Conservation (phyloP, 2,329 filamentous ascomycete genomes). For the Aspergillus ruber region DNA sequence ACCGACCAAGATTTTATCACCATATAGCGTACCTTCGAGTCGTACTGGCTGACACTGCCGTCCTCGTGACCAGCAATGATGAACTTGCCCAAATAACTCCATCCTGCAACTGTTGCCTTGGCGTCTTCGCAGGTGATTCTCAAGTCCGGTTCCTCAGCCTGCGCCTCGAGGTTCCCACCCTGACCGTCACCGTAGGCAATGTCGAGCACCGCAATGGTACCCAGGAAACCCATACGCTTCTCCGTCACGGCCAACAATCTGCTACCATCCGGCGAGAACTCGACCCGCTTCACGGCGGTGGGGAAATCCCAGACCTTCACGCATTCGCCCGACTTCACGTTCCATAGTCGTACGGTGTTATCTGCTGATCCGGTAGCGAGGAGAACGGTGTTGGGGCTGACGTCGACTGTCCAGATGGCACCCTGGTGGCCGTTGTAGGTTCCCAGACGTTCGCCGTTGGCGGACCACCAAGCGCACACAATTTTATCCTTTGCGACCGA, state of each 20-base stretch:
- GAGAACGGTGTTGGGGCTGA: slow-evolving; percentile 84
- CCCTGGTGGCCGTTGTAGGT: slow-evolving; percentile 96
- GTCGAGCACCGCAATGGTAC: slow-evolving; percentile 88
- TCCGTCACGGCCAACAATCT: slow-evolving; percentile 91
- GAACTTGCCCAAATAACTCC: slow-evolving; percentile 89
- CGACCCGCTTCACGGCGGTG: slow-evolving; percentile 94
- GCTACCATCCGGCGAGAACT: slow-evolving; percentile 91
- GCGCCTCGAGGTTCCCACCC: slow-evolving; percentile 57
- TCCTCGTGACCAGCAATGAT: slow-evolving; percentile 98
- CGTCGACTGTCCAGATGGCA: slow-evolving; percentile 97
- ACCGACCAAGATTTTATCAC: too few relatives aligned
- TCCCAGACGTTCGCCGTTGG: slow-evolving; percentile 95
- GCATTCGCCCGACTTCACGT: slow-evolving; percentile 83
- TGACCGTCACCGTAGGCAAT: slow-evolving; percentile 67
- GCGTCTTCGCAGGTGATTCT: slow-evolving; percentile 90
- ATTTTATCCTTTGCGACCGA: slow-evolving; percentile 94
- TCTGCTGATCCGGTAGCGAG: slow-evolving; percentile 94
- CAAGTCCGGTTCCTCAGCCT: slow-evolving; percentile 74
- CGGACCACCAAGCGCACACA: slow-evolving; percentile 93
- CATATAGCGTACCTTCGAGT: slow-evolving; percentile 63
- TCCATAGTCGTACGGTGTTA: slow-evolving; percentile 97
- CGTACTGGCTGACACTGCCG: slow-evolving; percentile 82
- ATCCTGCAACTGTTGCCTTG: slow-evolving; percentile 96
- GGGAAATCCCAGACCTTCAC: slow-evolving; percentile 98
- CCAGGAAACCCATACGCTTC: slow-evolving; percentile 95